phyloP scores from a whole-genome alignment of 345 rosid species.

The Dovyalis caffra region DNA sequence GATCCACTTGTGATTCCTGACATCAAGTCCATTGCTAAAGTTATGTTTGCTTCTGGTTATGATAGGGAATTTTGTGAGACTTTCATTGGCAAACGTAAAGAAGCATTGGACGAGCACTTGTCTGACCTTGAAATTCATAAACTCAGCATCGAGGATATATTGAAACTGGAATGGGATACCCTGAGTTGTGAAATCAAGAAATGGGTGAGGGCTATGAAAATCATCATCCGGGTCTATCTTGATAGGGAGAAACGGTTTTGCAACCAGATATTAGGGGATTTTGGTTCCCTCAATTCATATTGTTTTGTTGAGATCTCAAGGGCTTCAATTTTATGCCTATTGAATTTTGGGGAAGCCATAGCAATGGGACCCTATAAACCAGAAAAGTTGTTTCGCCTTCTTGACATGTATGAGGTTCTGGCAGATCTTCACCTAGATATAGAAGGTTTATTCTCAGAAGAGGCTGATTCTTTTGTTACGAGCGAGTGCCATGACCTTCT shows the following conservation, averaged over 20 bases:
- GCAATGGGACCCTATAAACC: constrained; percentile 50
- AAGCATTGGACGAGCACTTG: constrained; percentile 62
- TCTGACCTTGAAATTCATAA: constrained; percentile 44
- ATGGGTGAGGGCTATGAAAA: constrained; percentile 63
- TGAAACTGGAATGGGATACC: constrained; percentile 51
- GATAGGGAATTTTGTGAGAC: constrained; percentile 50
- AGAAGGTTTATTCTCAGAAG: constrained; percentile 52
- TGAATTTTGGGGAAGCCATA: constrained; percentile 76
- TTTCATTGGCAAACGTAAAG: constrained; percentile 44
- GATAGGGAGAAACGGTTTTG: constrained; percentile 61
- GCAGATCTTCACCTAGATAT: constrained; percentile 45
- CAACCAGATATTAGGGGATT: constrained; percentile 52
- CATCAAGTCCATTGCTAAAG: constrained; percentile 59
- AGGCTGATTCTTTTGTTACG: constrained; percentile 47
- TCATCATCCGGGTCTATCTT: constrained; percentile 48
- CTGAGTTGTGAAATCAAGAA: constrained; percentile 56
- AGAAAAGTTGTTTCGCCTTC: constrained; percentile 62
- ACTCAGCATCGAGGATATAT: constrained; percentile 55
- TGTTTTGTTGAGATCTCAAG: constrained; percentile 60
- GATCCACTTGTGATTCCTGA: constrained; percentile 49
- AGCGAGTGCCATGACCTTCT: constrained; percentile 52
- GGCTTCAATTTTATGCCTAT: constrained; percentile 44
- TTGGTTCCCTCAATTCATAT: constrained; percentile 32
- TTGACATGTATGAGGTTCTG: constrained; percentile 67
- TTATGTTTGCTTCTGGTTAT: constrained; percentile 62